Base-by-base conservation (phyloP, 495 filamentous ascomycete species). In the Aspergillus asperescens region DNA sequence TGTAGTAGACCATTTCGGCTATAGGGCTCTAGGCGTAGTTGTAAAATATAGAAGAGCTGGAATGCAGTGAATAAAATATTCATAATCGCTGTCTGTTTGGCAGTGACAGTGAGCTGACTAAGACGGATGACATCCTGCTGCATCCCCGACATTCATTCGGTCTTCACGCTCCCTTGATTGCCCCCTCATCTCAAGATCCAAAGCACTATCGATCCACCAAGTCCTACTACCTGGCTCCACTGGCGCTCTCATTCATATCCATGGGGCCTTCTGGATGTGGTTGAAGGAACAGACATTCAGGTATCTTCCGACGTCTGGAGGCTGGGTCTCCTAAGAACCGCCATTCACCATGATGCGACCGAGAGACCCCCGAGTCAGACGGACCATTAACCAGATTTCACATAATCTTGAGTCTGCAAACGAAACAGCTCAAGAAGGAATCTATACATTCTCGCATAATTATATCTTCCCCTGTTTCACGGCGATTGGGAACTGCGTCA, bases 401-500 rank as follows among this genome's bases (percentile, higher is more conserved):
- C 87, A 93, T 58, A 95, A 89, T 56, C 81, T 95, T 69, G 94
- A 97, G 67, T 81, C 86, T 15, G 94, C 89, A 18, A 95, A 95
- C 50, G 90, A 96, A 64, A 86, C 83, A 32, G 90, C 94, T 49
- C 91, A 92, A 54, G 88, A 86, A 47, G 81, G 82, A 50, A 85
- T 97, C 66, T 98, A 89, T 79, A 82, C 82, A 48, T 92, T 97
- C 62, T 82, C 85, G 23, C 88, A 95, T 54, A 73, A 80, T 49
- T 98, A 96, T 67, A 70, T 98, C 52, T 81, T 76, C 31, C 93
- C 93, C 0, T 96, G 93, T 59, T 72, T 96, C 28, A 71, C 75
- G 0, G 82, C 83, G 3, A 59, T 96, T 31, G 72, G 74, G 1
- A 75, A 75, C 25, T 85, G 85, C 54, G 61, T 95, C 52, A 77